Evolutionary conservation across 306 rosid genomes (phyloP).

Genomic region (Pachyrhizus erosus): DNA sequence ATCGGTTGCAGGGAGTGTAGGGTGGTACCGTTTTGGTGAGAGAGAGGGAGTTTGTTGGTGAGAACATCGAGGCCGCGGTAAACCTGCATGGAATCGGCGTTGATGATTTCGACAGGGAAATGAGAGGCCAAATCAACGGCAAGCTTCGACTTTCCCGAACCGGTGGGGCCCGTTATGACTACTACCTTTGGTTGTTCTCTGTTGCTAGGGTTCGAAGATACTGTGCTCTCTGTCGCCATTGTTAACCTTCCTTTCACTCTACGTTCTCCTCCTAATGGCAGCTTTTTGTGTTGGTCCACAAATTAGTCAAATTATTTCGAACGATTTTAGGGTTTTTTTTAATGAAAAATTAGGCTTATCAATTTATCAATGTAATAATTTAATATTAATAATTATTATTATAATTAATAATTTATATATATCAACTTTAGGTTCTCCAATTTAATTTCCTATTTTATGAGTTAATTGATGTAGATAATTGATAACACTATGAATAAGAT

Average conservation of each 20-base stretch:
- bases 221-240: slow-evolving; percentile 37
- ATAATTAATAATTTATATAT: too few relatives aligned
- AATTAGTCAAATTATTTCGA: neutral
- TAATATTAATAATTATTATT: too few relatives aligned
- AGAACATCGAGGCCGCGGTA: slow-evolving; percentile 86
- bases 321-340: neutral
- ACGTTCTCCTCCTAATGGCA: neutral
- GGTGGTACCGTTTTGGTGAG: slow-evolving; percentile 68
- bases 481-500: neutral
- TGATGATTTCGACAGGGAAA: slow-evolving; percentile 81
- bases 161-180: slow-evolving; percentile 87
- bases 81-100: slow-evolving; percentile 96
- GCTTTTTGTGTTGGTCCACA: neutral
- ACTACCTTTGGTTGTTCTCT: slow-evolving; percentile 50
- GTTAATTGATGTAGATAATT: too few relatives aligned
- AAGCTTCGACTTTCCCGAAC: slow-evolving; percentile 84
- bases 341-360: neutral
- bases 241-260: slow-evolving; percentile 1
- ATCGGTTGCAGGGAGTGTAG: neutral
- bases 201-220: slow-evolving; percentile 48
- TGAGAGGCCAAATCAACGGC: slow-evolving; percentile 80
- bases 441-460: too few relatives aligned
- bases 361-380: neutral
- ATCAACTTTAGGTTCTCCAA: neutral
- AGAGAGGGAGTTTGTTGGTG: slow-evolving; percentile 76